Evolutionary conservation across 202 grass and related monocot species (phyloP).

Genomic region (Brachypodium distachyon): DNA sequence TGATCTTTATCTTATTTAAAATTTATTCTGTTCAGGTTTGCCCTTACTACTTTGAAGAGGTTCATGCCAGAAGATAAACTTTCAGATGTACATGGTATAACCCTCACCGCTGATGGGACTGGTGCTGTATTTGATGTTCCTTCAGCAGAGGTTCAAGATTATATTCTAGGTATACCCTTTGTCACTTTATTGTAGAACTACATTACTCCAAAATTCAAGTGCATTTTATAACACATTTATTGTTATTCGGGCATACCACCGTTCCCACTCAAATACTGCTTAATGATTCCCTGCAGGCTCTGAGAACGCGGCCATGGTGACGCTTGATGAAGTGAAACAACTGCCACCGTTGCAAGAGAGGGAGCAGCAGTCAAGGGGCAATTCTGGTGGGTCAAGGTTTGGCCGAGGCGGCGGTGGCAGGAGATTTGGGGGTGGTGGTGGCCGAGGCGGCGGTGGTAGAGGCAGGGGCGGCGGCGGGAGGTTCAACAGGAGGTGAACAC

Average conservation of each 20-base stretch:
- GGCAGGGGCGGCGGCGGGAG: slow-evolving; percentile 48
- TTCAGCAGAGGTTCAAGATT: slow-evolving; percentile 60
- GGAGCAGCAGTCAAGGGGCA: slow-evolving; percentile 53
- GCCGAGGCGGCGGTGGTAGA: slow-evolving; percentile 28
- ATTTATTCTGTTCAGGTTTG: slow-evolving; percentile 48
- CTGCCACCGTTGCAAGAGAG: slow-evolving; percentile 82
- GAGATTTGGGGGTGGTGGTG: slow-evolving; percentile 45
- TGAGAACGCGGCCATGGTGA: slow-evolving; percentile 51
- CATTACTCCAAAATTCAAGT: too few species aligned
- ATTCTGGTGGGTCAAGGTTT: slow-evolving; percentile 43
- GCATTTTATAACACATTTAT: neutral
- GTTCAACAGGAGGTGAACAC: slow-evolving; percentile 47
- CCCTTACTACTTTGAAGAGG: slow-evolving; percentile 63
- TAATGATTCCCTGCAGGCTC: slow-evolving; percentile 24
- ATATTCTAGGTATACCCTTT: slow-evolving; percentile 52
- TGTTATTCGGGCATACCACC: neutral
- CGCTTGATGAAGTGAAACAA: slow-evolving; percentile 61
- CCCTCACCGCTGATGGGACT: slow-evolving; percentile 66
- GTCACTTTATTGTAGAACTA: too few species aligned
- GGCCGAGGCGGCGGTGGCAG: slow-evolving; percentile 39
- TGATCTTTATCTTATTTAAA: neutral
- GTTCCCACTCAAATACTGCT: neutral
- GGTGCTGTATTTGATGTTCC: slow-evolving; percentile 96
- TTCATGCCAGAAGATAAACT: slow-evolving; percentile 88
- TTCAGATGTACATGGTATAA: slow-evolving; percentile 58